Conservation (phyloP, 352 stramenopile genomes). For the Globisporangium parvum region DNA sequence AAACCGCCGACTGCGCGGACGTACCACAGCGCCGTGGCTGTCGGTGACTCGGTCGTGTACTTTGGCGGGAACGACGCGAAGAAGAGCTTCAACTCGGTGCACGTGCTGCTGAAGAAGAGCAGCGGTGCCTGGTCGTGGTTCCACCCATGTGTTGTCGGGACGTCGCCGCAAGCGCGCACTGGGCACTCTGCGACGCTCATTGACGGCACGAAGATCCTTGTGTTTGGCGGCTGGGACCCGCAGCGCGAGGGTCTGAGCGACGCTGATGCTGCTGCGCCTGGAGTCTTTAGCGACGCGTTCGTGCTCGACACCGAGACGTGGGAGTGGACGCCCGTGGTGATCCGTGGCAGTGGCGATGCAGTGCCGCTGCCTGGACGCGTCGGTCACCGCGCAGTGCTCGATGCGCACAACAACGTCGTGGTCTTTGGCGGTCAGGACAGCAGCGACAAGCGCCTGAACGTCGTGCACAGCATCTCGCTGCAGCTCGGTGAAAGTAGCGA, state of each 20-base stretch:
- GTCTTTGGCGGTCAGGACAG: conserved; percentile 86
- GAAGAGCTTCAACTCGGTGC: conserved; percentile 89
- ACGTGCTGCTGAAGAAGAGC: conserved; percentile 78
- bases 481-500: too few relatives aligned
- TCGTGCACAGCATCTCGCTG: conserved; percentile 68
- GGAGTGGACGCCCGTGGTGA: conserved; percentile 78
- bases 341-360: conserved; percentile 11
- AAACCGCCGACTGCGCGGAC: conserved; percentile 84
- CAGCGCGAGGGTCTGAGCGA: conserved; percentile 35
- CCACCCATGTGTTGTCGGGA: conserved; percentile 73
- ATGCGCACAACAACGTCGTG: conserved; percentile 58
- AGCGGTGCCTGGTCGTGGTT: conserved; percentile 76
- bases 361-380: conserved; percentile 50
- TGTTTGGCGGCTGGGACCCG: conserved; percentile 93
- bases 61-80: conserved; percentile 92
- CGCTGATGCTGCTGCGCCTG: conserved; percentile 20
- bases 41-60: conserved; percentile 80
- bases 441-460: conserved; percentile 70
- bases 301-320: conserved; percentile 88
- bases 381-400: conserved; percentile 76
- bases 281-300: conserved; percentile 88
- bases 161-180: conserved; percentile 70
- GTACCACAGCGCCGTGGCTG: conserved; percentile 84
- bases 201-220: conserved; percentile 79
- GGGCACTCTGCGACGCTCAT: conserved; percentile 88